phyloP scores from a whole-genome alignment of 352 stramenopile genomes.

The Globisporangium solare region DNA sequence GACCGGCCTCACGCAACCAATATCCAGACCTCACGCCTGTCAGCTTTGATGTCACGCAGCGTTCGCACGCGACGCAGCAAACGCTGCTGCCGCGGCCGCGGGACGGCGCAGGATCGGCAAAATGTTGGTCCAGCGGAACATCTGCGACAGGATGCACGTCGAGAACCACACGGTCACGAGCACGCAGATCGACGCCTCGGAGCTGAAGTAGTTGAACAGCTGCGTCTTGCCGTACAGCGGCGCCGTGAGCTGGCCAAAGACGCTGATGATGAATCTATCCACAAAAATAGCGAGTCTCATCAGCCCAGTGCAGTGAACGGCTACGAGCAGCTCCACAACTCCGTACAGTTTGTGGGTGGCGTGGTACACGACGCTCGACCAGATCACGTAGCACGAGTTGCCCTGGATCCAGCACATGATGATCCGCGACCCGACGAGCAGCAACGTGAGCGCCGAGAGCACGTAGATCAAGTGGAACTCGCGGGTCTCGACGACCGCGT shows the following conservation, averaged over 20 bases:
- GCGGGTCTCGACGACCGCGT: conserved; percentile 69
- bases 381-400: conserved; percentile 86
- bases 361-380: conserved; percentile 85
- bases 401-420: conserved; percentile 91
- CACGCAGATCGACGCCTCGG: conserved; percentile 75
- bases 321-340: background rate
- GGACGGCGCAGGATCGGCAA: conserved; percentile 61
- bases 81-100: conserved; percentile 24
- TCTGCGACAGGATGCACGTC: conserved; percentile 84
- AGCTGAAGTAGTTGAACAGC: conserved; percentile 86
- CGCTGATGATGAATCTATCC: conserved; percentile 78
- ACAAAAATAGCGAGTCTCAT: background rate
- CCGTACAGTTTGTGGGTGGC: conserved; percentile 83
- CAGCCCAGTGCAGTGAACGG: background rate
- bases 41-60: conserved; percentile 24
- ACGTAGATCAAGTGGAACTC: conserved; percentile 82
- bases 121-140: conserved; percentile 81
- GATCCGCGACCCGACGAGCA: conserved; percentile 80
- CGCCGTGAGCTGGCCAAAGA: conserved; percentile 83
- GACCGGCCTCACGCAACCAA: background rate
- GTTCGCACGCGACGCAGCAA: conserved; percentile 25
- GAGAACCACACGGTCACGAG: conserved; percentile 87
- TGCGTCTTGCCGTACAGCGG: conserved; percentile 77
- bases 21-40: background rate
- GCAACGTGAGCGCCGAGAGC: conserved; percentile 67